phyloP scores from a whole-genome alignment of 306 rosid species.

The Adenanthera pavonina region DNA sequence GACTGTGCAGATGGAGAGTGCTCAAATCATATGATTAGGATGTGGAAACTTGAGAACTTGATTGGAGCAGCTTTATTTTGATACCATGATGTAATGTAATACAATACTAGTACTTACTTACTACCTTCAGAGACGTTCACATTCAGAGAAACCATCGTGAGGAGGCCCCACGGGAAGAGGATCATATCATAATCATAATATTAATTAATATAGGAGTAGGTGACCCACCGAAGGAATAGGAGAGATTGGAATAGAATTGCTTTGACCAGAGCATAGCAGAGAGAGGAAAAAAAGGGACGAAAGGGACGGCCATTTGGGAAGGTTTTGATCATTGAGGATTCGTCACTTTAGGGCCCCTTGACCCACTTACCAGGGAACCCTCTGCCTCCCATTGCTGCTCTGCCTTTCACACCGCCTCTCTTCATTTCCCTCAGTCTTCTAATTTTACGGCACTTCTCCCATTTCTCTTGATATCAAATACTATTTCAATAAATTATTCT shows the following conservation, averaged over 20 bases:
- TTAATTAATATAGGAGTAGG: constrained; percentile 35
- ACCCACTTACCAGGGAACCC: constrained; percentile 21
- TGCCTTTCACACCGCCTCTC: too few relatives aligned
- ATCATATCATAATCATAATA: constrained; percentile 19
- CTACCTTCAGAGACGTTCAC: neutral
- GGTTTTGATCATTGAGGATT: constrained; percentile 47
- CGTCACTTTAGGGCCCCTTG: constrained; percentile 25
- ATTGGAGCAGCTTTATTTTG: constrained; percentile 31
- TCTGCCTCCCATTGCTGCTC: too few relatives aligned
- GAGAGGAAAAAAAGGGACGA: constrained; percentile 28
- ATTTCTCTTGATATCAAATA: too few relatives aligned
- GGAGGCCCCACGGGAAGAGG: constrained; percentile 50
- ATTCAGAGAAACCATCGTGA: neutral
- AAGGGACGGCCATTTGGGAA: constrained; percentile 46
- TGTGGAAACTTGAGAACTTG: neutral
- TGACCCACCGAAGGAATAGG: constrained; percentile 54
- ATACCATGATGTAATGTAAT: neutral
- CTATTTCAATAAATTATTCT: too few relatives aligned
- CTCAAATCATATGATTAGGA: neutral
- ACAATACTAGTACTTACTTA: too few relatives aligned
- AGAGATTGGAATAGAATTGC: constrained; percentile 44
- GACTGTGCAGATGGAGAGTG: neutral
- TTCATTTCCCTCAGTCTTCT: too few relatives aligned
- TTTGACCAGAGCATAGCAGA: constrained; percentile 40
- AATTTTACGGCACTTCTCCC: too few relatives aligned